phyloP scores from a whole-genome alignment of 495 filamentous ascomycete genomes.

The Zalerion maritima region DNA sequence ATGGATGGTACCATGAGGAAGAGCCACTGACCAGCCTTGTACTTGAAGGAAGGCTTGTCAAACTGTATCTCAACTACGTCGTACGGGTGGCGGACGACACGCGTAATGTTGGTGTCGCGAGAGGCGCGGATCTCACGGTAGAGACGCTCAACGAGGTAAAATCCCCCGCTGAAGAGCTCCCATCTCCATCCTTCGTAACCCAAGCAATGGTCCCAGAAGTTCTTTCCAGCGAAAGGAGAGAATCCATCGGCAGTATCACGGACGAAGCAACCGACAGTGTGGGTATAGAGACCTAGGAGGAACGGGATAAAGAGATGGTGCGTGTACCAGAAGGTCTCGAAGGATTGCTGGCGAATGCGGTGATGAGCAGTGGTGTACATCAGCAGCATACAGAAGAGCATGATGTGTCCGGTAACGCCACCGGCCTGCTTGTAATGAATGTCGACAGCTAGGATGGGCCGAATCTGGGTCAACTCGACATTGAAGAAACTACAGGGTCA shows the following conservation, averaged over 20 bases:
- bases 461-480: conserved; percentile 73
- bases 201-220: conserved; percentile 87
- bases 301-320: conserved; percentile 97
- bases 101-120: conserved; percentile 73
- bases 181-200: conserved; percentile 97
- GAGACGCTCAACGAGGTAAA: conserved; percentile 79
- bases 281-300: conserved; percentile 83
- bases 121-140: conserved; percentile 81
- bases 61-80: conserved; percentile 97
- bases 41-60: conserved; percentile 86
- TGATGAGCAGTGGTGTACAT: conserved; percentile 96
- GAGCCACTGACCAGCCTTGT: conserved; percentile 96
- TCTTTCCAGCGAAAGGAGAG: conserved; percentile 67
- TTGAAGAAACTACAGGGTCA: conserved; percentile 70
- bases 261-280: conserved; percentile 93
- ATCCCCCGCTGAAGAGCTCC: conserved; percentile 74
- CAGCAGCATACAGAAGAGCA: conserved; percentile 95
- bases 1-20: conserved; percentile 88
- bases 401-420: conserved; percentile 92
- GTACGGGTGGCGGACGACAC: conserved; percentile 94
- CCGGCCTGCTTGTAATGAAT: conserved; percentile 85
- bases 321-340: conserved; percentile 98
- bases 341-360: conserved; percentile 90
- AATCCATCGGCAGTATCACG: conserved; percentile 53
- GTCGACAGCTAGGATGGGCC: conserved; percentile 67